A percentile compares a stretch with the other conserved stretches of the same genome.
Conservation (phyloP, 805 yeast species). For the Metschnikowia santaceciliae region DNA sequence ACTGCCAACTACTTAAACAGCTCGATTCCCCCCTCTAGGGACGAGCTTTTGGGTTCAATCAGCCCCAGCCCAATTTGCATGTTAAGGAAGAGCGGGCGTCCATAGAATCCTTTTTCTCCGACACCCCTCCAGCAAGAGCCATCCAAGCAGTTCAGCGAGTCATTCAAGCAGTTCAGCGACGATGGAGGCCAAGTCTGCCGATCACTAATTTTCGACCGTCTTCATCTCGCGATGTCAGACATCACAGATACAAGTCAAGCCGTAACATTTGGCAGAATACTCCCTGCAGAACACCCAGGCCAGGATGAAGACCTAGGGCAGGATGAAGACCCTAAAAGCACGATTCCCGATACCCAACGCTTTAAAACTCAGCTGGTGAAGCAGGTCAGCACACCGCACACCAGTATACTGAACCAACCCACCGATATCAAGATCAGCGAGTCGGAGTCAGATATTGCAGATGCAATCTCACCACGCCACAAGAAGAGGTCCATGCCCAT, state of each 20-base stretch:
- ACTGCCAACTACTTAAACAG: no score
- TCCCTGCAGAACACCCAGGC: not conserved
- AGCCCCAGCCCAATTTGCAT: not conserved
- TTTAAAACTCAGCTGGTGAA: constrained; percentile 7
- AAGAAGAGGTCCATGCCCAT: constrained; percentile 35
- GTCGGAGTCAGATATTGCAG: not conserved
- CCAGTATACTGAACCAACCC: constrained; percentile 22
- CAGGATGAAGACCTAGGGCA: not conserved
- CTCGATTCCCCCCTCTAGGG: no score
- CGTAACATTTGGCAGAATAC: constrained; percentile 8
- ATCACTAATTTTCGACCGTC: constrained; percentile 34
- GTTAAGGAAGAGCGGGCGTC: constrained; percentile 20
- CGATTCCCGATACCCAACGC: constrained; percentile 3
- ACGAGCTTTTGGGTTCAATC: not conserved
- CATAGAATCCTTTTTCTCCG: constrained; percentile 36
- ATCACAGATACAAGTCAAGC: constrained; percentile 13
- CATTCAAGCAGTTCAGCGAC: not conserved
- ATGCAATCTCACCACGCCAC: constrained; percentile 14
- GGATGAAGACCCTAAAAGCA: not conserved
- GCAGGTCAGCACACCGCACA: constrained; percentile 30
- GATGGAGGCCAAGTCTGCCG: constrained; percentile 21
- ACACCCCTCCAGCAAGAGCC: constrained; percentile 25
- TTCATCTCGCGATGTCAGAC: constrained; percentile 37
- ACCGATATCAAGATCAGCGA: not conserved
- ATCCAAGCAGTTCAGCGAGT: no score